Conservation (phyloP, 2,329 filamentous ascomycete species). For the Diaporthe sp. region DNA sequence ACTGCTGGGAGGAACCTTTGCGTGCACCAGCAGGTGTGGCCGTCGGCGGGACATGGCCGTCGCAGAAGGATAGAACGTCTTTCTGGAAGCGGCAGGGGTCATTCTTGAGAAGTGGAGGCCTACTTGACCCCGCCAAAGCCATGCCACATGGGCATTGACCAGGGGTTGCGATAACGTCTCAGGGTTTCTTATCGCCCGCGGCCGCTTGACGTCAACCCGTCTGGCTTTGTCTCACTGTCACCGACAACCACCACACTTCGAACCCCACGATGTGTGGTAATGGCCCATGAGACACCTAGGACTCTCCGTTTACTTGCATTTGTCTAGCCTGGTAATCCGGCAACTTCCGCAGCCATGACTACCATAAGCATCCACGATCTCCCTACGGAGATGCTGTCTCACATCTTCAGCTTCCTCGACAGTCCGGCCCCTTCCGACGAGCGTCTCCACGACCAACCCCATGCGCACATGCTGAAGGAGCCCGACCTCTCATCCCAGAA, state of each 20-base stretch:
- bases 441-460: conserved; percentile 64
- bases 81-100: neutral
- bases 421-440: conserved; percentile 61
- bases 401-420: conserved; percentile 70
- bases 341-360: neutral
- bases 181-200: conserved; percentile 7
- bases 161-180: conserved; percentile 15
- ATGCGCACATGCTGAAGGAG: conserved; percentile 50
- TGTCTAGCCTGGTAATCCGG: neutral
- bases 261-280: neutral
- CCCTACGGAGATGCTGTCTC: conserved; percentile 72
- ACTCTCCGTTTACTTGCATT: conserved; percentile 2
- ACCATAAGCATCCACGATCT: conserved; percentile 53
- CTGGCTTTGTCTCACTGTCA: neutral
- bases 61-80: neutral
- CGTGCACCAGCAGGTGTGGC: neutral
- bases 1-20: neutral
- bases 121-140: neutral
- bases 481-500: conserved; percentile 46
- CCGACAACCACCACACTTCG: neutral
- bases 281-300: neutral
- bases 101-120: neutral
- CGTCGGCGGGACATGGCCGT: neutral
- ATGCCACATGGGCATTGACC: conserved; percentile 2
- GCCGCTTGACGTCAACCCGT: conserved; percentile 17